These are phyloP conservation scores for Podospora conica DNA, from an alignment of 495 filamentous ascomycete species.

Conservation along the genomic window DNA sequence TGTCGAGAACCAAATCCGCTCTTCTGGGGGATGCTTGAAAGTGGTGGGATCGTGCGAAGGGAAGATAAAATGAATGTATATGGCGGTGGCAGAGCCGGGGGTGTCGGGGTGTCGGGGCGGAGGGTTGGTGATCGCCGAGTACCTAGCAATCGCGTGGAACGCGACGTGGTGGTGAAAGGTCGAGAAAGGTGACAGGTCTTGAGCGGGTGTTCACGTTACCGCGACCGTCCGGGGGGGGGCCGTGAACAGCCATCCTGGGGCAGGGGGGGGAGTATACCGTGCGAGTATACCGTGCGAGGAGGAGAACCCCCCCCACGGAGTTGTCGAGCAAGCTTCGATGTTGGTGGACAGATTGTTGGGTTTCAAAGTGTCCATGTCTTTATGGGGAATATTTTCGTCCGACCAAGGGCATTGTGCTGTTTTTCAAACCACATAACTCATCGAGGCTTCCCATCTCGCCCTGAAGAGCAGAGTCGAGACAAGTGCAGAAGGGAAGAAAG, in stretches of 20 bases:
- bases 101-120: background rate
- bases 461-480: background rate
- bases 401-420: background rate
- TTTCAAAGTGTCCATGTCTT: background rate
- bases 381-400: background rate
- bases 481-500: background rate
- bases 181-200: background rate
- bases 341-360: background rate
- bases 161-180: background rate
- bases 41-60: background rate
- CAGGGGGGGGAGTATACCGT: background rate
- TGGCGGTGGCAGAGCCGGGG: too few species aligned
- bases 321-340: background rate
- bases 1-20: background rate
- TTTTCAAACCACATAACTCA: background rate
- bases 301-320: background rate
- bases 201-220: constrained; percentile 22
- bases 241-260: too few species aligned
- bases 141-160: background rate
- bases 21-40: background rate
- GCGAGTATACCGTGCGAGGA: background rate
- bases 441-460: background rate
- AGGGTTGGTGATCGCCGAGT: background rate
- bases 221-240: too few species aligned
- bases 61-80: too few species aligned